Conservation (phyloP, 2,329 filamentous ascomycete genomes). For the Bipolaris sorokiniana region DNA sequence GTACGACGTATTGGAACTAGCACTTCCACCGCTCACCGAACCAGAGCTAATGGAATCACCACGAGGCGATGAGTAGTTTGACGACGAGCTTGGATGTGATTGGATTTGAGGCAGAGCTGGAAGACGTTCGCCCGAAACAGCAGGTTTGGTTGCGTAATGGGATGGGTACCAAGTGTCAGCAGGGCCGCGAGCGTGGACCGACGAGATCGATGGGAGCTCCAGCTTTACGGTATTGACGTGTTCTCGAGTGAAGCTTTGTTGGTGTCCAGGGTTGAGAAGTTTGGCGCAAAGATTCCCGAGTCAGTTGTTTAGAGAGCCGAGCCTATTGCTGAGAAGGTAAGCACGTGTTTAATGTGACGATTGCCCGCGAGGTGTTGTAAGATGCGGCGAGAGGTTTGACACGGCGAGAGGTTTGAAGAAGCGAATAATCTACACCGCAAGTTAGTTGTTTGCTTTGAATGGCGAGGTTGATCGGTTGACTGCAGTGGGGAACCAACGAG, state of each 20-base stretch:
- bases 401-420: slow-evolving; percentile 10
- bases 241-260: slow-evolving; percentile 15
- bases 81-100: slow-evolving; percentile 67
- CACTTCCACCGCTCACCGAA: slow-evolving; percentile 57
- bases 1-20: slow-evolving; percentile 63
- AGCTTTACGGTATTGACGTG: slow-evolving; percentile 77
- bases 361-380: slow-evolving; percentile 35
- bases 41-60: slow-evolving; percentile 73
- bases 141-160: slow-evolving; percentile 67
- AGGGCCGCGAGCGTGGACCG: slow-evolving; percentile 79
- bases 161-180: slow-evolving; percentile 75
- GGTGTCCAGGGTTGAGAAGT: slow-evolving; percentile 14
- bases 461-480: slow-evolving; percentile 22
- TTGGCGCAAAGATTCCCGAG: slow-evolving; percentile 24
- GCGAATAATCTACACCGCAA: slow-evolving; percentile 40
- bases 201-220: slow-evolving; percentile 88
- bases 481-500: slow-evolving; percentile 32
- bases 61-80: slow-evolving; percentile 76
- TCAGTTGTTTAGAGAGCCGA: slow-evolving; percentile 36
- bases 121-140: slow-evolving; percentile 75
- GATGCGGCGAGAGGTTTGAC: slow-evolving; percentile 20
- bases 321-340: slow-evolving; percentile 25
- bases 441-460: slow-evolving; percentile 46
- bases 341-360: slow-evolving; percentile 39
- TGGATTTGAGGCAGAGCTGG: slow-evolving; percentile 73